phyloP scores from a whole-genome alignment of 106 monocot species.

The Gastrodia elata region DNA sequence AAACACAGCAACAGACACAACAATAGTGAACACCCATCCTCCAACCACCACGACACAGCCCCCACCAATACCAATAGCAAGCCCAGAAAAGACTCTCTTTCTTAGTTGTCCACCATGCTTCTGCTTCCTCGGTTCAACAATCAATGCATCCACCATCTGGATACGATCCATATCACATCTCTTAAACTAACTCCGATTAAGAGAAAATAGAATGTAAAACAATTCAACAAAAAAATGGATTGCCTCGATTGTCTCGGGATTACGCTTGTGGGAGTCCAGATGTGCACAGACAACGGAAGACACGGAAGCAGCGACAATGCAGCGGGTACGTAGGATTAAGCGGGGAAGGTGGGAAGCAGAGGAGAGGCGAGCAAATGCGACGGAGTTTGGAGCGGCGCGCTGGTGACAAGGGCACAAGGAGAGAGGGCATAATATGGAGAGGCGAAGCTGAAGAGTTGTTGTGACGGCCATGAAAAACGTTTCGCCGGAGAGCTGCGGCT shows the following conservation, averaged over 20 bases:
- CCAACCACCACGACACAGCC: constrained; percentile 68
- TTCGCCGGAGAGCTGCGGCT: constrained; percentile 1
- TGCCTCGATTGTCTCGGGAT: neutral
- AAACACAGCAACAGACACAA: constrained; percentile 52
- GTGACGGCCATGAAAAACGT: neutral
- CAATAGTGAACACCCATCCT: constrained; percentile 74
- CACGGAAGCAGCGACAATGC: constrained; percentile 10
- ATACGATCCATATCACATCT: constrained; percentile 1
- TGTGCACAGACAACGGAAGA: neutral
- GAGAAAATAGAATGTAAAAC: neutral
- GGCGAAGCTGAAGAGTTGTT: constrained; percentile 4
- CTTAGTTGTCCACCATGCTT: constrained; percentile 30
- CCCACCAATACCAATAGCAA: constrained; percentile 61
- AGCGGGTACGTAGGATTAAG: constrained; percentile 3
- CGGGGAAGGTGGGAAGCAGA: neutral
- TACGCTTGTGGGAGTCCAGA: neutral
- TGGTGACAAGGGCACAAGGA: neutral
- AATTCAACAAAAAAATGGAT: neutral
- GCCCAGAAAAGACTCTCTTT: constrained; percentile 68
- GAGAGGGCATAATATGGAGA: constrained; percentile 9
- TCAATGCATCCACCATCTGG: constrained; percentile 15
- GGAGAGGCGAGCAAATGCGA: constrained; percentile 1
- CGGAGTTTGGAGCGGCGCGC: constrained; percentile 8
- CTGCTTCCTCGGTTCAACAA: constrained; percentile 19
- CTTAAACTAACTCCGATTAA: neutral